Base-by-base conservation (phyloP, 352 stramenopile species). In the Sclerospora graminicola region DNA sequence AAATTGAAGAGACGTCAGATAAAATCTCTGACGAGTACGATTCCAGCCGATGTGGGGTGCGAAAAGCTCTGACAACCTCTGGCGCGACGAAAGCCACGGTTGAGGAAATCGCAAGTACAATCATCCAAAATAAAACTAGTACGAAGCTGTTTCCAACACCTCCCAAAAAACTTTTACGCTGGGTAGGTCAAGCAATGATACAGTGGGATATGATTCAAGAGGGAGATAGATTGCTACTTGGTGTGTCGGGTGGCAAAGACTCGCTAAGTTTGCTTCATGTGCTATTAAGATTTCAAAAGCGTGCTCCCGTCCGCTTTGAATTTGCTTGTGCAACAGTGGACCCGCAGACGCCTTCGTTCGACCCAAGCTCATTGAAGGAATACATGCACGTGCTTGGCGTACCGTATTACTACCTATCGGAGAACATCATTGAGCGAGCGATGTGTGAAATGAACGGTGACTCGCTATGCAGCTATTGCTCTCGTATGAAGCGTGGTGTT, bases 221-320 rank as follows among this genome's bases (percentile, higher is more conserved):
- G n/a, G n/a, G n/a, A n/a, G n/a, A n/a, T n/a, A n/a, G n/a, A n/a
- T n/a, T n/a, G n/a, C n/a, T n/a, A n/a, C n/a, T n/a, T n/a, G n/a
- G n/a, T n/a, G n/a, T n/a, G 5, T 97, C 87, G 8, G 96, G 96
- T 19, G 96, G 96, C 21, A 99, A 99, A 66, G 96, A 99, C 60
- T 98, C 89, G n/a, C 63, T 99, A 15, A 95, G 69, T 44, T 69
- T 98, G 45, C 66, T 99, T 28, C 96, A 99, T 59, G 83, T 96
- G 35, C 64, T 99, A 29, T 60, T 98, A 11, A 74, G 89, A 44
- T 87, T 98, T 52, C 82, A 98, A 53, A 88, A 89, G 48, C 89
- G 91, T 29, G 69, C 93, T 15, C 93, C 93, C 0, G 79, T 97
- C 8, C 84, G 89, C 24, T 99, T 99, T 63, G 82, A 97, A 31